Evolutionary conservation across 345 rosid genomes (phyloP).

Genomic region (Pistacia atlantica): DNA sequence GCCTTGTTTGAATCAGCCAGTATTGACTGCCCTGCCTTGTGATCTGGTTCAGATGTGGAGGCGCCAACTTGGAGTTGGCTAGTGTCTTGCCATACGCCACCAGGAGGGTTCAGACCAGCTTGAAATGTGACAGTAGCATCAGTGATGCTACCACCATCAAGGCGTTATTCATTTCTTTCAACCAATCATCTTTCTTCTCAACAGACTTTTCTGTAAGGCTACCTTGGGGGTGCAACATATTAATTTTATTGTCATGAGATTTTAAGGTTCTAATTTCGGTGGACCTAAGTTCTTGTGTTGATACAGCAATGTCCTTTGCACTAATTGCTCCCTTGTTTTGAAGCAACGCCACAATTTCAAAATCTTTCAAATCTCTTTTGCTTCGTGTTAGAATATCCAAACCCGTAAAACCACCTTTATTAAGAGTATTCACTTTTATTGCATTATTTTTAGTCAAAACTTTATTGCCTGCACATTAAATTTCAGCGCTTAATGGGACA

Average conservation of each 20-base stretch:
- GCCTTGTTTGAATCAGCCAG: neutral
- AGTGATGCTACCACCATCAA: conserved; percentile 37
- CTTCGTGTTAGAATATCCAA: neutral
- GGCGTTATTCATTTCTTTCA: conserved; percentile 11
- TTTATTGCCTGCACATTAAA: conserved; percentile 5
- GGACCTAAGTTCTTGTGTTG: neutral
- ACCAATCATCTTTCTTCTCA: neutral
- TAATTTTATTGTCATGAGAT: neutral
- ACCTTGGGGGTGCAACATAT: neutral
- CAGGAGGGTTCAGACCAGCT: conserved; percentile 29
- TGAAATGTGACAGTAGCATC: conserved; percentile 38
- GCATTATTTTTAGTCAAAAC: neutral
- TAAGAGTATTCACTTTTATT: neutral
- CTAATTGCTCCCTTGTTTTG: neutral
- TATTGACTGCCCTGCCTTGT: neutral
- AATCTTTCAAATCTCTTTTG: neutral
- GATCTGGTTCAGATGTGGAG: neutral
- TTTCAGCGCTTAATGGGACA: neutral
- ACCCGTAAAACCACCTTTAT: neutral
- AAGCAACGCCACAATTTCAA: neutral
- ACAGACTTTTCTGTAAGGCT: neutral
- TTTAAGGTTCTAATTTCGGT: neutral
- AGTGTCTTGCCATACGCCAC: conserved; percentile 26
- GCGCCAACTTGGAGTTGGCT: neutral
- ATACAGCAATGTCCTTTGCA: neutral